phyloP scores from a whole-genome alignment of 2,329 filamentous ascomycete genomes.

The Cucurbitaria berberidis region DNA sequence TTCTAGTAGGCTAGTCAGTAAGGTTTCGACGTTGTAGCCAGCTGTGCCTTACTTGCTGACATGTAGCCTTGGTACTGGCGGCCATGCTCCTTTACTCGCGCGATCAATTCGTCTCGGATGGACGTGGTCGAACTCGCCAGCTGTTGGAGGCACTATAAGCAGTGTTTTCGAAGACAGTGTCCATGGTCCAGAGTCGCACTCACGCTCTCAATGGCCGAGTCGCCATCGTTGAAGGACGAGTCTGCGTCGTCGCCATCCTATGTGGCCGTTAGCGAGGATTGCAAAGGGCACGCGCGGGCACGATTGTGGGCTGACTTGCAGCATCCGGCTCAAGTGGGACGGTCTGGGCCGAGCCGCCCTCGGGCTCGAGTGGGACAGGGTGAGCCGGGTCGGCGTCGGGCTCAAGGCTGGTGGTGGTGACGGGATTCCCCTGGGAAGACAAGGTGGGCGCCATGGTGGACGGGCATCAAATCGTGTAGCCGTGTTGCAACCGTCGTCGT shows the following conservation, averaged over 20 bases:
- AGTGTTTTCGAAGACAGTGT: neutral
- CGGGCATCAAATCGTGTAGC: too few species aligned
- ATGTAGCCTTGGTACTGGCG: conserved; percentile 18
- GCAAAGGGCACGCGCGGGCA: neutral
- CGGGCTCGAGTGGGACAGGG: conserved; percentile 11
- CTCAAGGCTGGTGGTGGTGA: conserved; percentile 3
- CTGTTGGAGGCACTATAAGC: neutral
- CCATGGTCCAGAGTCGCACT: neutral
- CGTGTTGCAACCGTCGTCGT: too few species aligned
- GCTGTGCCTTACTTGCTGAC: conserved; percentile 18
- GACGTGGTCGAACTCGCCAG: conserved; percentile 17
- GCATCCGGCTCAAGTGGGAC: conserved; percentile 16
- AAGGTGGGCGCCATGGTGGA: too few species aligned
- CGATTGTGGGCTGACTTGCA: conserved; percentile 12
- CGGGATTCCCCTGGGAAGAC: neutral
- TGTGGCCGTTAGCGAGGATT: conserved; percentile 4
- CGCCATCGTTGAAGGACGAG: conserved; percentile 11
- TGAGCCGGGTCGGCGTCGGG: neutral
- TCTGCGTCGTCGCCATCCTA: conserved; percentile 8
- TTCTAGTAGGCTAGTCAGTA: conserved; percentile 13
- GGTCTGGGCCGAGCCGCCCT: neutral
- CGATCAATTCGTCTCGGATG: conserved; percentile 16
- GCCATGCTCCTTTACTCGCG: conserved; percentile 15
- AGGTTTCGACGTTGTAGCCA: too few species aligned
- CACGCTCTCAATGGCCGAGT: conserved; percentile 16